phyloP scores from a whole-genome alignment of 805 yeast species.

The Kockiozyma suomiensis region DNA sequence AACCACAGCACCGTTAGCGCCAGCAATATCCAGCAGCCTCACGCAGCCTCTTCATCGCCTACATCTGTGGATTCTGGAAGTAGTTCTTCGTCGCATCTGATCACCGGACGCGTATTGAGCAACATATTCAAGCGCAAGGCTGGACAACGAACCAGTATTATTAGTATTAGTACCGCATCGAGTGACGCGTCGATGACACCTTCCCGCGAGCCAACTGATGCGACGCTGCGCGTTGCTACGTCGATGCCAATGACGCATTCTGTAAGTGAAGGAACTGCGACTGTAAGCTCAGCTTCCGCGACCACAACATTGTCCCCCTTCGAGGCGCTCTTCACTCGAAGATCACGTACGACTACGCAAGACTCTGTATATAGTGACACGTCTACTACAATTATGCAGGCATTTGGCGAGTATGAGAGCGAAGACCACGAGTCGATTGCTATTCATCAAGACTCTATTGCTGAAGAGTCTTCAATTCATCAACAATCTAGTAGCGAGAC shows the following conservation, averaged over 20 bases:
- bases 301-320: slow-evolving; percentile 1
- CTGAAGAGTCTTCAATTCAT: not conserved
- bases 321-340: slow-evolving; percentile 6
- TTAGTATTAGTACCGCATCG: not conserved
- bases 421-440: slow-evolving; percentile 13
- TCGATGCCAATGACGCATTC: slow-evolving; percentile 4
- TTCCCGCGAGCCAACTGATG: not conserved
- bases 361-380: slow-evolving; percentile 20
- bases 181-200: not conserved
- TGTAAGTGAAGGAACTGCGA: slow-evolving; percentile 1
- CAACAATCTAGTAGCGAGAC: not conserved
- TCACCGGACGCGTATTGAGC: slow-evolving; percentile 2
- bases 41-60: not conserved
- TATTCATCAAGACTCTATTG: not conserved
- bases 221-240: not conserved
- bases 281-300: not conserved
- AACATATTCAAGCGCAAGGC: slow-evolving; percentile 18
- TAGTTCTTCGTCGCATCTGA: not conserved
- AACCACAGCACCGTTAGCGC: not conserved
- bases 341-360: slow-evolving; percentile 11
- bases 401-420: slow-evolving; percentile 20
- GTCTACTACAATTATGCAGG: slow-evolving; percentile 30
- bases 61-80: not conserved
- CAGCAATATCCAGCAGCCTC: not conserved
- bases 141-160: not conserved